Evolutionary conservation across 1,284 basidiomycete genomes (phyloP).

Genomic region (Cutaneotrichosporon sp.): DNA sequence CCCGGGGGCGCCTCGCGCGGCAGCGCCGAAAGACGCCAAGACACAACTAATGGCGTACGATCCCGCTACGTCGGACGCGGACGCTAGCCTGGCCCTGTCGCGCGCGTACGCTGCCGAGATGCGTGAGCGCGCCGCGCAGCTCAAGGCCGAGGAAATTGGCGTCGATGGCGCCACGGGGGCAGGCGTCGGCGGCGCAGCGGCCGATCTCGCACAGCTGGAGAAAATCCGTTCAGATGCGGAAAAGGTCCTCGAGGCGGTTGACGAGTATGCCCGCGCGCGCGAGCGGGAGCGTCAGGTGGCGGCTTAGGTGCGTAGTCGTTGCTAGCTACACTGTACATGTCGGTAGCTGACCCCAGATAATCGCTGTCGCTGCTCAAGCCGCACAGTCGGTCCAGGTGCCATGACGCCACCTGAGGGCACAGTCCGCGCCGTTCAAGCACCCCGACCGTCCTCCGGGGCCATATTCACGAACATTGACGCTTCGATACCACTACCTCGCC

Average conservation of each 20-base stretch:
- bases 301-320: too few species aligned
- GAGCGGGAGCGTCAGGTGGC: too few species aligned
- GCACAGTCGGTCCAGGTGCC: too few species aligned
- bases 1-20: constrained; percentile 2
- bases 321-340: too few species aligned
- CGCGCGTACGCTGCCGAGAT: constrained; percentile 14
- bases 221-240: constrained; percentile 7
- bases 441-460: too few species aligned
- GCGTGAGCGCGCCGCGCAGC: constrained; percentile 4
- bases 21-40: neutral
- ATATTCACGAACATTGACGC: too few species aligned
- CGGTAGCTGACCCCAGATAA: too few species aligned
- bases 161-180: neutral
- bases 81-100: neutral
- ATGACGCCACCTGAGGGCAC: too few species aligned
- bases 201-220: constrained; percentile 2
- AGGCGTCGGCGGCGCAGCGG: neutral
- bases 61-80: neutral
- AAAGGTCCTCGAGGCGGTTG: constrained; percentile 4
- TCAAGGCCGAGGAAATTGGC: neutral
- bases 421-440: too few species aligned
- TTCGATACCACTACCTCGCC: too few species aligned
- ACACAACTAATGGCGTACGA: constrained; percentile 1
- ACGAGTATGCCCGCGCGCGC: constrained; percentile 2
- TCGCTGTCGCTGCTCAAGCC: too few species aligned